Conservation (phyloP, 306 rosid species). For the Rubus parviflorus region DNA sequence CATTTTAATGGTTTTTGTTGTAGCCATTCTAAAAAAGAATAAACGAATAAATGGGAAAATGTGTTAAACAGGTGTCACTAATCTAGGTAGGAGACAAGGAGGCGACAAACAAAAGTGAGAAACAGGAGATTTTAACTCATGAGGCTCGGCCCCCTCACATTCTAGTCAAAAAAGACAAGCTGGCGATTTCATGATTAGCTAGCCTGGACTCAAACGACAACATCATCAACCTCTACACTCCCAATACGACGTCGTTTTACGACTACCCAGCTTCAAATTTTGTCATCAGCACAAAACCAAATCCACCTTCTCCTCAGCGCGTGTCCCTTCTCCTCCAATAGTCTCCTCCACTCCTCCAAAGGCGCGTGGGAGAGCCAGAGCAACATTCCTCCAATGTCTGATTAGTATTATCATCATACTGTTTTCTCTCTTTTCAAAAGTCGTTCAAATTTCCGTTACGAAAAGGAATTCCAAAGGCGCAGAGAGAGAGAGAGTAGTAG, state of each 20-base stretch:
- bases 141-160: not conserved
- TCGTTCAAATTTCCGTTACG: not conserved
- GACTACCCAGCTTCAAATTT: not conserved
- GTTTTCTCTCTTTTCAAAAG: not conserved
- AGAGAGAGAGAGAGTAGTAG: not conserved
- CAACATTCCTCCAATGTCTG: slow-evolving; percentile 25
- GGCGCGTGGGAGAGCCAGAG: slow-evolving; percentile 17
- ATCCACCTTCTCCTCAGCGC: not conserved
- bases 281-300: not conserved
- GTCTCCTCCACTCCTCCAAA: not conserved
- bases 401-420: not conserved
- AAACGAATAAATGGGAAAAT: too few species aligned
- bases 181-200: not conserved
- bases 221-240: not conserved
- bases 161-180: not conserved
- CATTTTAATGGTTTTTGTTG: too few species aligned
- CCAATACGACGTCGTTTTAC: slow-evolving; percentile 18
- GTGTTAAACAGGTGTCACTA: not conserved
- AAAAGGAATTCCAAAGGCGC: not conserved
- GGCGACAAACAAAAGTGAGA: not conserved
- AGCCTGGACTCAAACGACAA: not conserved
- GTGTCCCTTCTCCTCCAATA: not conserved
- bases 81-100: not conserved
- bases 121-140: not conserved
- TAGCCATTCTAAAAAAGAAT: too few species aligned